phyloP scores from a whole-genome alignment of 805 yeast species.

The Candida suzukii region DNA sequence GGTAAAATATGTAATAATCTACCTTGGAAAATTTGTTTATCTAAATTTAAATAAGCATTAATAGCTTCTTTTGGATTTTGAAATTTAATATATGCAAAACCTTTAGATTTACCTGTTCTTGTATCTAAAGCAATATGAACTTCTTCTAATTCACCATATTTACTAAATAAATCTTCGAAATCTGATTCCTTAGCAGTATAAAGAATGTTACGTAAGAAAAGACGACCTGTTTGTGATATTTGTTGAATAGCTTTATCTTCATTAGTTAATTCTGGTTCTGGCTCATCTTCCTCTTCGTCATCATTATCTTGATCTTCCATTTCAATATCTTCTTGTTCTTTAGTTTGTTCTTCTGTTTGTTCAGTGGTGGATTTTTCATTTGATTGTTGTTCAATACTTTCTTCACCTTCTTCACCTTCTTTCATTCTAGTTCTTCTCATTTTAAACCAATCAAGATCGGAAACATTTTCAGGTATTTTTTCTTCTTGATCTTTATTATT shows the following conservation, averaged over 20 bases:
- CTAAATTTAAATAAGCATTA: conserved; percentile 63
- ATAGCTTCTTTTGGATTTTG: conserved; percentile 66
- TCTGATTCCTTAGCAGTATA: conserved; percentile 79
- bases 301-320: conserved; percentile 3
- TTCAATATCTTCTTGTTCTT: conserved; percentile 1
- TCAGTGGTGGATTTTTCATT: conserved; percentile 1
- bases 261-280: conserved; percentile 20
- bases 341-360: conserved; percentile 5
- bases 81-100: conserved; percentile 82
- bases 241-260: conserved; percentile 44
- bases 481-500: conserved; percentile 14
- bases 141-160: conserved; percentile 73
- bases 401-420: conserved; percentile 25
- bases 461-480: conserved; percentile 33
- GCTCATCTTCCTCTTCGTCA: conserved; percentile 5
- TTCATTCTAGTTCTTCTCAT: conserved; percentile 65
- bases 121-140: conserved; percentile 91
- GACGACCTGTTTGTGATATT: conserved; percentile 65
- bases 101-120: conserved; percentile 84
- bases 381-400: conserved; percentile 8
- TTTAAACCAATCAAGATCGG: conserved; percentile 86
- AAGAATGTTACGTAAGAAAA: conserved; percentile 80
- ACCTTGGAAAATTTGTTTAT: conserved; percentile 90
- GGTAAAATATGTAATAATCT: conserved; percentile 85
- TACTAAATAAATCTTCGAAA: conserved; percentile 53